Conservation (phyloP, 371 early-diverging fungal genomes). For the Entomophthora muscae region DNA sequence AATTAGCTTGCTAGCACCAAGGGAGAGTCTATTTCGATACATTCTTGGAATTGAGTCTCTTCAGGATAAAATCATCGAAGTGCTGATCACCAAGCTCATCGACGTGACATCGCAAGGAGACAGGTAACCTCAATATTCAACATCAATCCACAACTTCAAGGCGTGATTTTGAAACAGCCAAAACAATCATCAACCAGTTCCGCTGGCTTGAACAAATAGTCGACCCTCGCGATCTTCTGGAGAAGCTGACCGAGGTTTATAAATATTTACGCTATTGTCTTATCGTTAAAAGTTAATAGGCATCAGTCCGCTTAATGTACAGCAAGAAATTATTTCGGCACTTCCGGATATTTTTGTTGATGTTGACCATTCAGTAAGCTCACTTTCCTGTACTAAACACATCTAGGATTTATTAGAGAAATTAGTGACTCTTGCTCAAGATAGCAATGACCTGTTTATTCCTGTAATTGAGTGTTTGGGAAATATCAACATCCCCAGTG, state of each 20-base stretch:
- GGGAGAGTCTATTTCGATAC: neutral
- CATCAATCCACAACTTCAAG: neutral
- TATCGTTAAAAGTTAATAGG: neutral
- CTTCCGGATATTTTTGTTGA: conserved; percentile 7
- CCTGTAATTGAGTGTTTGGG: conserved; percentile 58
- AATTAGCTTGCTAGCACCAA: neutral
- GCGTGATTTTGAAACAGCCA: neutral
- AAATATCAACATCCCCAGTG: conserved; percentile 30
- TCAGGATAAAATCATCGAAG: neutral
- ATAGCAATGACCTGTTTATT: conserved; percentile 37
- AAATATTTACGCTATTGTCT: neutral
- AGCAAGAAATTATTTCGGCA: neutral
- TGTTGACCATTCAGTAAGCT: neutral
- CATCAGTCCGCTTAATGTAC: neutral
- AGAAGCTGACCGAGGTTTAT: neutral
- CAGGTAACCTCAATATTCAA: neutral
- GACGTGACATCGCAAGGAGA: neutral
- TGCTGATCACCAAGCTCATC: neutral
- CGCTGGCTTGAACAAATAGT: neutral
- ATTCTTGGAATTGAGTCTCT: neutral
- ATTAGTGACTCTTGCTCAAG: conserved; percentile 37
- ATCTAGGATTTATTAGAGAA: neutral
- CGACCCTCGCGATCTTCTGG: neutral
- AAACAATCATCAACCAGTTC: conserved; percentile 5
- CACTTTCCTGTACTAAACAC: neutral